Evolutionary conservation across 257 asterid species (phyloP), one percentile per base, ranked within the genome.

Genomic region (Prunella vulgaris): DNA sequence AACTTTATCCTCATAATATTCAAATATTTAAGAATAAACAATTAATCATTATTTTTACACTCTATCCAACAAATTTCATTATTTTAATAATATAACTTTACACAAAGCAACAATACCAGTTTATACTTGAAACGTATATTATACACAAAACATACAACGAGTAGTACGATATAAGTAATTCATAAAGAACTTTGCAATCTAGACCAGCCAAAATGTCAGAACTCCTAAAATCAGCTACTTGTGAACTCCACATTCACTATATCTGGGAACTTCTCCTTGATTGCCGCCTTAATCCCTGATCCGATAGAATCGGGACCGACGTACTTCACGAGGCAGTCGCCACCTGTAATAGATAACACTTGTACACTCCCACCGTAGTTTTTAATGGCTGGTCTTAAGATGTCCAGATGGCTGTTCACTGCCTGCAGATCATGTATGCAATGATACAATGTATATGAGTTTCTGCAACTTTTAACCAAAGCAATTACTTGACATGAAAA

Each of bases 271-370:
- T 68, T 90, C 89, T 93, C 98, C 80, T 90, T 93, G 40, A 93
- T 90, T 63, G 98, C 97, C 17, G 98, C 98, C 81, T 85, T 90
- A 72, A 93, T 60, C 22, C 98, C 98, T 0, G 92, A 82, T 21
- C 97, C 98, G 59, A 93, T 90, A 17, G 97, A 86, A 17, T 85
- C 93, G 0, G 97, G 97, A 18, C 97, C 98, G 6, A 62, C 49
- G 56, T 90, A 93, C 75, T 79, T 83, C 4, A 93, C 97, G 4
- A 30, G 61, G 71, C 98, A 93, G 46, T 84, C 78, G 15, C 90
- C 96, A 7, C 79, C 91, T 49, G 51, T 82, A 37, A 88, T 75
- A 4, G 97, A 88, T 68, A 93, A 46, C 10, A 90, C 97, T 57
- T 90, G 80, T 1, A 93, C 93, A 14, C 90, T 84, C 44, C 98